phyloP scores from a whole-genome alignment of 176 grass and related monocot genomes.

The Thalia dealbata region DNA sequence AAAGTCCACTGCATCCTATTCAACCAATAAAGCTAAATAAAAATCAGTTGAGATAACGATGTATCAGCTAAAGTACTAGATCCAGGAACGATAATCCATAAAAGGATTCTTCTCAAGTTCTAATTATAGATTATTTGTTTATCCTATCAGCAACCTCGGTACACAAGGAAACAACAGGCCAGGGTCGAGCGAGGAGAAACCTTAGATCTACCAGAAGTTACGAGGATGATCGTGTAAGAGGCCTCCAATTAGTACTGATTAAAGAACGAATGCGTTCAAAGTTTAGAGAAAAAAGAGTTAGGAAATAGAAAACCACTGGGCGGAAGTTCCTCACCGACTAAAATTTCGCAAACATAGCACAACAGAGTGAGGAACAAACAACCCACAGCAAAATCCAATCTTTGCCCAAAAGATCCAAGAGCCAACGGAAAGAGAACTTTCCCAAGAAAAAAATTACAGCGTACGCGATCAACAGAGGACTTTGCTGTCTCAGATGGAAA shows the following conservation, averaged over 20 bases:
- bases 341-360: background rate
- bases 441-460: background rate
- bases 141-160: too few relatives aligned
- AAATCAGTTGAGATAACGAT: background rate
- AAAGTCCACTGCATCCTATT: background rate
- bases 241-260: background rate
- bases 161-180: too few relatives aligned
- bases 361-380: background rate
- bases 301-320: background rate
- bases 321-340: background rate
- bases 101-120: background rate
- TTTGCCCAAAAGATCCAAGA: background rate
- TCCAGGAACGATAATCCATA: background rate
- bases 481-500: background rate
- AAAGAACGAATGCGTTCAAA: background rate
- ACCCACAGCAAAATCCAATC: background rate
- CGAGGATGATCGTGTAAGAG: too few relatives aligned
- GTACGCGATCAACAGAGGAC: background rate
- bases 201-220: too few relatives aligned
- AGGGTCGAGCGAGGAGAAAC: too few relatives aligned
- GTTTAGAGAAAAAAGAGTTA: background rate
- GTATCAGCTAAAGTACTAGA: background rate
- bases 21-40: background rate
- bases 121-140: too few relatives aligned
- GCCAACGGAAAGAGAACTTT: background rate